These are phyloP conservation scores for Aspergillus persii DNA, from an alignment of 2,329 filamentous ascomycete genomes.

Conservation along the genomic window DNA sequence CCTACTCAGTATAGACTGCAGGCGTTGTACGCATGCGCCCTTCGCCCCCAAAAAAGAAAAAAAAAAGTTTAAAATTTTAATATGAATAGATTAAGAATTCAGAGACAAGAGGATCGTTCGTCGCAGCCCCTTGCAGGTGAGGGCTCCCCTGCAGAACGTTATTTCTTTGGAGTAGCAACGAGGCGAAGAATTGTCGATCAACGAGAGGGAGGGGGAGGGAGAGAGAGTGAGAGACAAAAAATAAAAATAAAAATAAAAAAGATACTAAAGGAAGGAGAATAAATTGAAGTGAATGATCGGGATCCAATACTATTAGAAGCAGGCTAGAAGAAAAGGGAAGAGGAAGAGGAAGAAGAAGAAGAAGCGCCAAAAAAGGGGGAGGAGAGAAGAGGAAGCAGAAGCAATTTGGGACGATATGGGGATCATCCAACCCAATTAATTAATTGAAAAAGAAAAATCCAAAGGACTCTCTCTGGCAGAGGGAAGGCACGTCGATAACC, in stretches of 20 bases:
- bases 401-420: background rate
- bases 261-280: background rate
- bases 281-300: no score
- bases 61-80: background rate
- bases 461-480: background rate
- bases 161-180: conserved; percentile 16
- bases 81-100: conserved; percentile 1
- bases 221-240: background rate
- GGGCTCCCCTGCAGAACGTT: conserved; percentile 19
- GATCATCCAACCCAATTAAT: background rate
- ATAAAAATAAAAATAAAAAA: background rate
- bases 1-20: conserved; percentile 6
- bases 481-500: no score
- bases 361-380: background rate
- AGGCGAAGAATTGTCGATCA: conserved; percentile 3
- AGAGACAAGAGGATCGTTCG: conserved; percentile 10
- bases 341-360: background rate
- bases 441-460: background rate
- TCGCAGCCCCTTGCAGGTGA: conserved; percentile 12
- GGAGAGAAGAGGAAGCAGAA: background rate
- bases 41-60: conserved; percentile 4
- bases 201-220: conserved; percentile 1
- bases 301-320: background rate
- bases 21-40: conserved; percentile 17
- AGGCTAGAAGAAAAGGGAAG: background rate